Base-by-base conservation (phyloP, 768 basidiomycete species). In the Kwoniella sp. region DNA sequence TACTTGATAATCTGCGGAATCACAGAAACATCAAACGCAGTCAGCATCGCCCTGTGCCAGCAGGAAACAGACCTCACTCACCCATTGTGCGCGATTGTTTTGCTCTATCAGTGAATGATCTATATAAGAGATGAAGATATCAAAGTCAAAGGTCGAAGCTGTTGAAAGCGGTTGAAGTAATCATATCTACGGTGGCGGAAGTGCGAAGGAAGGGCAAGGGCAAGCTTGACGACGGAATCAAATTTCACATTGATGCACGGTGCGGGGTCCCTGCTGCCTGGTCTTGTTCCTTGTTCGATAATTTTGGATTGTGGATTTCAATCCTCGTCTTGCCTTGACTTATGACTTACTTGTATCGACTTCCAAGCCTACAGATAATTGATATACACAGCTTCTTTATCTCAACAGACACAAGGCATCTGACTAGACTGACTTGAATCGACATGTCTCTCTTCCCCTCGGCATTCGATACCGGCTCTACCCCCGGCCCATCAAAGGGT, bases 361-460 rank as follows among this genome's bases (percentile, higher is more conserved):
- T n/a, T n/a, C n/a, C n/a, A n/a, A n/a, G n/a, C 13, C 34, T 34
- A 5, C 34, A 34, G 34, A 34, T 34, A 34, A 13, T 17, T 48
- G 4, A 5, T 20, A 48, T 48, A 48, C 7, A 23, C 47, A 51
- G 34, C 34, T 37, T 37, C 34, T 37, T 37, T 5, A 37, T 5
- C 5, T 37, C 13, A 13, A 37, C n/a, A n/a, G n/a, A n/a, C n/a
- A n/a, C n/a, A n/a, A n/a, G n/a, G n/a, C n/a, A n/a, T n/a, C n/a
- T n/a, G n/a, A n/a, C n/a, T n/a, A n/a, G n/a, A n/a, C n/a, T n/a
- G n/a, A n/a, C n/a, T n/a, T n/a, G n/a, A n/a, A 23, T 17, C 23
- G 23, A 17, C 11, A 77, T 77, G 76, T 77, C 76, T 0, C 67
- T 77, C 30, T 77, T 77, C 61, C 48, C 68, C 20, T 75, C 73